phyloP scores from a whole-genome alignment of 805 yeast species.

The Kodamaea lidongshanica region DNA sequence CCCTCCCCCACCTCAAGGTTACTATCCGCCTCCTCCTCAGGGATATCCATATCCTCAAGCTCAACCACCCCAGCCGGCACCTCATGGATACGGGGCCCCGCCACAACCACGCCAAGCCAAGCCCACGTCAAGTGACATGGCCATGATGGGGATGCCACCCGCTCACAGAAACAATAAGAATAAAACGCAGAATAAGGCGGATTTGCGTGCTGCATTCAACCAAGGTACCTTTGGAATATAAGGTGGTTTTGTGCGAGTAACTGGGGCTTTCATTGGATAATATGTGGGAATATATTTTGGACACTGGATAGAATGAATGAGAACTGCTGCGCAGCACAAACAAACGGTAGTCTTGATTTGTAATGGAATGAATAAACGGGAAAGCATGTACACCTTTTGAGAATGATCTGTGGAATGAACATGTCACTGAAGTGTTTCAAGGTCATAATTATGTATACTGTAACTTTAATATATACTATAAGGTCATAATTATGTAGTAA shows the following conservation, averaged over 20 bases:
- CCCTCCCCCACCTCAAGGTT: constrained; percentile 11
- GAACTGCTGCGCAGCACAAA: too few species aligned
- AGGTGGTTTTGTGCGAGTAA: neutral
- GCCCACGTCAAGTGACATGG: constrained; percentile 34
- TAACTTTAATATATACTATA: too few species aligned
- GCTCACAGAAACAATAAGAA: constrained; percentile 35
- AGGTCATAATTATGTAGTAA: too few species aligned
- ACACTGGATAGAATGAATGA: too few species aligned
- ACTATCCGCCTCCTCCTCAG: constrained; percentile 11
- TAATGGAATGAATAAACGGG: too few species aligned
- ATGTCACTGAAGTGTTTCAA: too few species aligned
- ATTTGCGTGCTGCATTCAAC: constrained; percentile 57
- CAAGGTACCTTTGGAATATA: constrained; percentile 67
- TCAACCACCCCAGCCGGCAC: constrained; percentile 9
- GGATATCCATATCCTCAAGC: constrained; percentile 10
- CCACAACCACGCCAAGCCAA: constrained; percentile 9
- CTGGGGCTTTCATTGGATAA: too few species aligned
- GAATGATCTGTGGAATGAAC: too few species aligned
- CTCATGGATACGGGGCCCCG: constrained; percentile 12
- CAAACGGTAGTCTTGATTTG: too few species aligned
- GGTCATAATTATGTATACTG: too few species aligned
- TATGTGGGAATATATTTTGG: too few species aligned
- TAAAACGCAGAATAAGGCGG: constrained; percentile 44
- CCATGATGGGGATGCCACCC: constrained; percentile 45
- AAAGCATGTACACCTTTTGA: too few species aligned